Conservation (phyloP, 768 basidiomycete species). For the Lactifluus piperatus region DNA sequence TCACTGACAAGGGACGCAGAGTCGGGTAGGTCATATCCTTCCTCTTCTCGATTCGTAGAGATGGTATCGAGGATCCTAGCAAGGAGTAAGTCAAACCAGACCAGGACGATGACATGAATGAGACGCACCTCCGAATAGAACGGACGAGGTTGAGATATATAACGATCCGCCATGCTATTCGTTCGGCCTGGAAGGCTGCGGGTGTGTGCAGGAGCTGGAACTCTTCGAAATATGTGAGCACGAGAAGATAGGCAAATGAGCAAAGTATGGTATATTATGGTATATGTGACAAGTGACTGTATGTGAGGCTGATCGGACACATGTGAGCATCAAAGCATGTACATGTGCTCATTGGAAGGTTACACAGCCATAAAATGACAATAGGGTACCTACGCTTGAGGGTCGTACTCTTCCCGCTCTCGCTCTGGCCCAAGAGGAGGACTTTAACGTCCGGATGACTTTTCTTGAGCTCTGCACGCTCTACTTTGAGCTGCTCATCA, state of each 20-base stretch:
- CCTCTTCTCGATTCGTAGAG: conserved; percentile 50
- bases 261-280: background rate
- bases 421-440: conserved; percentile 78
- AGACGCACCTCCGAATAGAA: conserved; percentile 60
- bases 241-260: background rate
- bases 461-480: conserved; percentile 52
- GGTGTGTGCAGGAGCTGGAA: conserved; percentile 78
- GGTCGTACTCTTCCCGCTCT: conserved; percentile 84
- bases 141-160: conserved; percentile 84
- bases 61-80: conserved; percentile 66
- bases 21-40: conserved; percentile 42
- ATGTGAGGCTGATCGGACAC: background rate
- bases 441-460: conserved; percentile 61
- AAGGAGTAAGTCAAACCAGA: background rate
- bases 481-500: conserved; percentile 67
- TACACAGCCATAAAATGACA: background rate
- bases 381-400: conserved; percentile 66
- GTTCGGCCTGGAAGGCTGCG: conserved; percentile 66
- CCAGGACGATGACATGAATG: conserved; percentile 7
- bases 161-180: conserved; percentile 80
- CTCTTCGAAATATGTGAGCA: conserved; percentile 38
- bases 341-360: background rate
- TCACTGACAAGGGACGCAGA: conserved; percentile 42
- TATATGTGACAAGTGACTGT: background rate
- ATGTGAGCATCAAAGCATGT: background rate